Evolutionary conservation across 2,329 filamentous ascomycete genomes (phyloP).

Genomic region (Thermomyces lanuginosus): DNA sequence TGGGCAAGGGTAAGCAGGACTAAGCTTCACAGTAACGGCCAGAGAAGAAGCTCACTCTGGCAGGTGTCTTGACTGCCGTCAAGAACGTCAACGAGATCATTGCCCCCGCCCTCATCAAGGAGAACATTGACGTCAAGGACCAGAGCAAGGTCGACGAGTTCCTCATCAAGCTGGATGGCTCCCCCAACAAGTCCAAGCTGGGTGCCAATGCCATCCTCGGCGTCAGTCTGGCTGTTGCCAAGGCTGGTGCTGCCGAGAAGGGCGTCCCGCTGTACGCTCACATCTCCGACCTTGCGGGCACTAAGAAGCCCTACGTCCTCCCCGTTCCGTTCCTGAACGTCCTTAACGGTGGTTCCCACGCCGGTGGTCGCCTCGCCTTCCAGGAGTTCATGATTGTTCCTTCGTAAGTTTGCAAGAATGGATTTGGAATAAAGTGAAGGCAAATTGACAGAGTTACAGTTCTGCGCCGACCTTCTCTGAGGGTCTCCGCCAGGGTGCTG

Average conservation of each 20-base stretch:
- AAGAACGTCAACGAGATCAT: slow-evolving; percentile 72
- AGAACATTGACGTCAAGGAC: slow-evolving; percentile 70
- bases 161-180: slow-evolving; percentile 71
- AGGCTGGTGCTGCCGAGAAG: slow-evolving; percentile 82
- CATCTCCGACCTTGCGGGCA: slow-evolving; percentile 72
- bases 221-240: slow-evolving; percentile 69
- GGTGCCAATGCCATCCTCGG: slow-evolving; percentile 81
- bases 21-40: not conserved
- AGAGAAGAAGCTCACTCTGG: not conserved
- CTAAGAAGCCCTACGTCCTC: slow-evolving; percentile 82
- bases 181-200: slow-evolving; percentile 71
- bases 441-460: slow-evolving; percentile 27
- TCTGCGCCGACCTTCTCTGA: slow-evolving; percentile 82
- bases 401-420: slow-evolving; percentile 36
- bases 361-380: slow-evolving; percentile 87
- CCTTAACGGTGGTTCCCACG: slow-evolving; percentile 87
- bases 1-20: slow-evolving; percentile 51
- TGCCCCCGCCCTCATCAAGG: slow-evolving; percentile 65
- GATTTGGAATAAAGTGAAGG: not conserved
- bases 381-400: slow-evolving; percentile 95
- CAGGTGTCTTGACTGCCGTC: slow-evolving; percentile 61
- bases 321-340: slow-evolving; percentile 91
- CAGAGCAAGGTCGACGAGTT: slow-evolving; percentile 71
- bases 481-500: slow-evolving; percentile 86
- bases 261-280: slow-evolving; percentile 74